Conservation (phyloP, 768 basidiomycete genomes). For the Hygrophorus russula region DNA sequence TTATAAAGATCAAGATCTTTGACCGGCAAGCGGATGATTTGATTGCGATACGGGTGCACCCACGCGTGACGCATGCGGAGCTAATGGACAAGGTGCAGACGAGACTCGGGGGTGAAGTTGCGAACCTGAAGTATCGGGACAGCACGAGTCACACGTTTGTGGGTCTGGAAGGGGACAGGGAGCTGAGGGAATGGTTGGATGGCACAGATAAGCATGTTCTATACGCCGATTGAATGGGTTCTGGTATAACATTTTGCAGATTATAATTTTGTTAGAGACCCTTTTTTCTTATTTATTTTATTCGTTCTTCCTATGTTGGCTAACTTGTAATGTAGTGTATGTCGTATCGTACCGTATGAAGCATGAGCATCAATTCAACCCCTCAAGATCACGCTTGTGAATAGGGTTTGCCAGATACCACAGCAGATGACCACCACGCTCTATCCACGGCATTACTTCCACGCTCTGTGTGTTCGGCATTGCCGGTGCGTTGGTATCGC, state of each 20-base stretch:
- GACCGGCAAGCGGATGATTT: constrained; percentile 89
- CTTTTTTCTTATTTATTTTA: constrained; percentile 8
- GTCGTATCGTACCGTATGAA: too few relatives aligned
- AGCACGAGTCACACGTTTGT: constrained; percentile 55
- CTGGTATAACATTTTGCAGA: constrained; percentile 1
- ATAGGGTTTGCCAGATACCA: too few relatives aligned
- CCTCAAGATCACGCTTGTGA: too few relatives aligned
- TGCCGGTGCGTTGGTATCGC: too few relatives aligned
- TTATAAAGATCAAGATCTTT: constrained; percentile 98
- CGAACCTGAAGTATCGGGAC: constrained; percentile 62
- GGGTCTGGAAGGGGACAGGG: constrained; percentile 49
- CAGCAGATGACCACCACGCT: too few relatives aligned
- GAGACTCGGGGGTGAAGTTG: constrained; percentile 67
- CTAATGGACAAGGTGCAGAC: constrained; percentile 88
- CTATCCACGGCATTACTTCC: too few relatives aligned
- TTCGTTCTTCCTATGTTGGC: constrained; percentile 5
- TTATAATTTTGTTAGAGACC: constrained; percentile 12
- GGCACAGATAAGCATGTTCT: constrained; percentile 74
- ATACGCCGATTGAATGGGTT: constrained; percentile 55
- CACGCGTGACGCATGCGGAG: constrained; percentile 74
- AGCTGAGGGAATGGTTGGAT: constrained; percentile 65
- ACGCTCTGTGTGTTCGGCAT: too few relatives aligned
- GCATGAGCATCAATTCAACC: too few relatives aligned
- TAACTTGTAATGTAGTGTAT: background rate
- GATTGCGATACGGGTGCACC: constrained; percentile 95